A percentile compares a stretch with the other conserved stretches of the same genome.
Conservation (phyloP, 2,329 filamentous ascomycete genomes). For the Aspergillus proliferans region DNA sequence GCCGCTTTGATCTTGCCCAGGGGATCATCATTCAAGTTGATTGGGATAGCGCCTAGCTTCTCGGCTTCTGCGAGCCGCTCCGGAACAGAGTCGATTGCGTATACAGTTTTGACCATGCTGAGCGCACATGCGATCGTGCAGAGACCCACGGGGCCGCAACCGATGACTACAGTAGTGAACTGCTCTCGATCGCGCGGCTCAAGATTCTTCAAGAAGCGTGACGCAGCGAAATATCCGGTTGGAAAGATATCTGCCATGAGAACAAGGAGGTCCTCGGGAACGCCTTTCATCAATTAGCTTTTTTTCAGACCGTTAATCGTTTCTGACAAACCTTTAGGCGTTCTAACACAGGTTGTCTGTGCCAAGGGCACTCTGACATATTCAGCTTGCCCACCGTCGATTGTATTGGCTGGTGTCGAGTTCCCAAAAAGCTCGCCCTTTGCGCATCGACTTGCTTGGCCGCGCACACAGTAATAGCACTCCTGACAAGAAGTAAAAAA, state of each 20-base stretch:
- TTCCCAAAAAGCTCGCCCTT: constrained; percentile 63
- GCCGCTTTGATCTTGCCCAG: constrained; percentile 63
- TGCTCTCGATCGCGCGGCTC: constrained; percentile 29
- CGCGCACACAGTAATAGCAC: constrained; percentile 65
- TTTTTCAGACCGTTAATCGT: neutral
- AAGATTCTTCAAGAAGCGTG: constrained; percentile 57
- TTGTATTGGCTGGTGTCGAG: constrained; percentile 26
- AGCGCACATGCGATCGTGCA: constrained; percentile 68
- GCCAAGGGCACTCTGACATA: constrained; percentile 71
- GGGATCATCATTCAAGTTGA: constrained; percentile 63
- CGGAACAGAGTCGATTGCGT: constrained; percentile 69
- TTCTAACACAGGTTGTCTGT: constrained; percentile 66
- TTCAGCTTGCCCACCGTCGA: constrained; percentile 74
- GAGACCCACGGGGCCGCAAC: constrained; percentile 73
- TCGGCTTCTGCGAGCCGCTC: constrained; percentile 64
- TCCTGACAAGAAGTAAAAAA: constrained; percentile 70
- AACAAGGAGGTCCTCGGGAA: constrained; percentile 64
- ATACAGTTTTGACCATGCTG: constrained; percentile 62
- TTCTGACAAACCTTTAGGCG: constrained; percentile 45
- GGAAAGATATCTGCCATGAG: constrained; percentile 88
- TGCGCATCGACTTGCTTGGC: constrained; percentile 67
- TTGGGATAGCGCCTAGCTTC: constrained; percentile 66
- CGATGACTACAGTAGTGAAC: constrained; percentile 63
- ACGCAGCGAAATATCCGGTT: constrained; percentile 64
- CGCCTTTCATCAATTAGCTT: constrained; percentile 18